A percentile compares a stretch with the other conserved stretches of the same genome.
These are phyloP conservation scores for Talaromyces sp. DNA, from an alignment of 2,329 filamentous ascomycete species.

Conservation along the genomic window DNA sequence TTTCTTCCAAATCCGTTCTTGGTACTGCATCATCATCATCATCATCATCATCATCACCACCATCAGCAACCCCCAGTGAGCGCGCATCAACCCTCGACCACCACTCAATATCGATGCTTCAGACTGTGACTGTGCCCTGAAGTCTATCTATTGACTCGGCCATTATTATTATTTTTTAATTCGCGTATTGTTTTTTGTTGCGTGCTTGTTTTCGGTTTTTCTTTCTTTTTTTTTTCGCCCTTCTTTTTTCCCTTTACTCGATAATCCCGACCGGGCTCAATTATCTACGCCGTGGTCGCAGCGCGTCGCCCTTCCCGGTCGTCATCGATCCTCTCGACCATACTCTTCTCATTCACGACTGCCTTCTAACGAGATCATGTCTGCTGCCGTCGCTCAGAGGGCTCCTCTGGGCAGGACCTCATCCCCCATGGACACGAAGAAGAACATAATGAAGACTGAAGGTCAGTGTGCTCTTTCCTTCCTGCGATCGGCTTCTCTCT, in stretches of 20 bases:
- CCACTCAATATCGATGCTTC: slow-evolving; percentile 8
- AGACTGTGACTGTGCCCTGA: slow-evolving; percentile 1
- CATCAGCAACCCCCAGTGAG: slow-evolving; percentile 8
- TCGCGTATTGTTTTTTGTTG: slow-evolving; percentile 21
- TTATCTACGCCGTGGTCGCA: slow-evolving; percentile 13
- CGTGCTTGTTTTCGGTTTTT: slow-evolving; percentile 16
- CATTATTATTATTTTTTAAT: slow-evolving; percentile 17
- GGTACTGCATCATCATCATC: slow-evolving; percentile 19
- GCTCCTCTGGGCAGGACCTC: slow-evolving; percentile 35
- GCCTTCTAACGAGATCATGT: slow-evolving; percentile 29
- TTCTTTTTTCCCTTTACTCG: slow-evolving; percentile 17
- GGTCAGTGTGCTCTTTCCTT: slow-evolving; percentile 28
- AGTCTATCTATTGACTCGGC: neutral
- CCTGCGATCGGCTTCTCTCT: slow-evolving; percentile 15
- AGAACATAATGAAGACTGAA: slow-evolving; percentile 37
- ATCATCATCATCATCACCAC: slow-evolving; percentile 16
- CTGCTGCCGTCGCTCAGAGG: slow-evolving; percentile 39
- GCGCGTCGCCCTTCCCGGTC: slow-evolving; percentile 21
- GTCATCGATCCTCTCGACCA: slow-evolving; percentile 21
- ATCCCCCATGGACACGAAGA: slow-evolving; percentile 44
- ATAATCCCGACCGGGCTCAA: neutral
- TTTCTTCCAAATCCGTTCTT: slow-evolving; percentile 20
- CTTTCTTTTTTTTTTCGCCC: slow-evolving; percentile 15
- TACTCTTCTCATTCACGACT: slow-evolving; percentile 6
- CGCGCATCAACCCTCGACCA: slow-evolving; percentile 18